Evolutionary conservation across 1,284 basidiomycete species (phyloP).

Genomic region (Leccinum pallidistipes): DNA sequence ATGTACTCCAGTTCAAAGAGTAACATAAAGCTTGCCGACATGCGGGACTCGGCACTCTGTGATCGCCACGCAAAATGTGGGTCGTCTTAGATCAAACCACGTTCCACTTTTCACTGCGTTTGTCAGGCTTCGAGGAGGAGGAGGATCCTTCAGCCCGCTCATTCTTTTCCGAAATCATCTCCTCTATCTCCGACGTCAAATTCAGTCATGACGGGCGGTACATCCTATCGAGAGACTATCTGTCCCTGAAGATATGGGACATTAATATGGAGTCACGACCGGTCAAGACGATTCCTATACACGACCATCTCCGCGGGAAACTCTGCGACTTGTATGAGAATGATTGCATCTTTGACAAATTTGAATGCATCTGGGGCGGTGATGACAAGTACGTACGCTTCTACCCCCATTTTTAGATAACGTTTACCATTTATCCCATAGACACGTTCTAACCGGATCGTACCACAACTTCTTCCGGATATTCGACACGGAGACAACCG

Average conservation of each 20-base stretch:
- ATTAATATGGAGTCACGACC: constrained; percentile 98
- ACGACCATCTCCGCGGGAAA: constrained; percentile 96
- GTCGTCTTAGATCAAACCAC: constrained; percentile 32
- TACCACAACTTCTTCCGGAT: constrained; percentile 99
- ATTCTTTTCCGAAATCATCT: constrained; percentile 99
- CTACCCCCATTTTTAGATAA: constrained; percentile 3
- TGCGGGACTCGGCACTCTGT: constrained; percentile 97
- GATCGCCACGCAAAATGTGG: constrained; percentile 95
- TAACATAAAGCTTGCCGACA: constrained; percentile 99
- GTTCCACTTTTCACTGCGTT: constrained; percentile 16
- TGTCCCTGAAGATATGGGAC: constrained; percentile 99
- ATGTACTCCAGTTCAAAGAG: constrained; percentile 99
- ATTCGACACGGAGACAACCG: constrained; percentile 90
- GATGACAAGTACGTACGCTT: constrained; percentile 81
- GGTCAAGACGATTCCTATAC: constrained; percentile 97
- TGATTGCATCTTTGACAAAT: constrained; percentile 99
- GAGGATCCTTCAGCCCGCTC: constrained; percentile 97
- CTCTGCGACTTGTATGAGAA: constrained; percentile 99
- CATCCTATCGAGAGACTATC: constrained; percentile 95
- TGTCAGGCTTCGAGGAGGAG: constrained; percentile 93
- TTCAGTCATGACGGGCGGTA: constrained; percentile 98
- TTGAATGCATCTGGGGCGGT: constrained; percentile 96
- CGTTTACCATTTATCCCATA: constrained; percentile 34
- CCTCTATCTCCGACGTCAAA: constrained; percentile 99
- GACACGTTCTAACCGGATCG: constrained; percentile 94